Base-by-base conservation (phyloP, 1,284 basidiomycete species). In the Meira miltonrushii region DNA sequence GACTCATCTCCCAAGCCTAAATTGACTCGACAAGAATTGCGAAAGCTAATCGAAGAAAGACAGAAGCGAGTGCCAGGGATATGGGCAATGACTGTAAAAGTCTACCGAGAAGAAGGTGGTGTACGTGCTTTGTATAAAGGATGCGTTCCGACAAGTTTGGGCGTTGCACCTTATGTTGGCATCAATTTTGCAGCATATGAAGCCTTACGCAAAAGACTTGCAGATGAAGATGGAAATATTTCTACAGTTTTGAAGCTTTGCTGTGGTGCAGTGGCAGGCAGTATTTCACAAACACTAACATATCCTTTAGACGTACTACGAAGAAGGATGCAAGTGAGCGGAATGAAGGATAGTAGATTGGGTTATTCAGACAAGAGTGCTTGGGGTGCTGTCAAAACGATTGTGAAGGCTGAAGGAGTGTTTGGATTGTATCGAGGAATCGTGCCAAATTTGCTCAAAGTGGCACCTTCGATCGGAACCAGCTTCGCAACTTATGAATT, bases 291-390 rank as follows among this genome's bases (percentile, higher is more conserved):
- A 78, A 91, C 92, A 39, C 80, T 96, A 69, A 97, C 94, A 7
- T 96, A 95, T 77, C 94, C 94, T 0, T 89, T 96, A 72, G 94
- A 98, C 78, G 91, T 97, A 0, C 80, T 97, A 55, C 83, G 94
- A 44, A 83, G 94, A 53, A 92, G 95, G 80, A 92, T 98, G 88
- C 94, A 98, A 79, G 90, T 94, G 58, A 86, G 87, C 1, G 94
- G 93, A 1, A 88, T 96, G 87, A 80, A 83, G 62, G 82, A 82
- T 43, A 82, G 84, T 58, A 80, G 83, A 60, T 71, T 87, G 60
- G 83, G 84, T 44, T 92, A 92, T 79, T 85, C 80, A 51, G 89
- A 90, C 25, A 90, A 67, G 41, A 71, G 69, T 55, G n/a, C 58
- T 88, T 15, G 73, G 59, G 87, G 92, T 72, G 89, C 88, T 1